phyloP scores from a whole-genome alignment of 805 yeast genomes.

The Kuraishia hungarica region DNA sequence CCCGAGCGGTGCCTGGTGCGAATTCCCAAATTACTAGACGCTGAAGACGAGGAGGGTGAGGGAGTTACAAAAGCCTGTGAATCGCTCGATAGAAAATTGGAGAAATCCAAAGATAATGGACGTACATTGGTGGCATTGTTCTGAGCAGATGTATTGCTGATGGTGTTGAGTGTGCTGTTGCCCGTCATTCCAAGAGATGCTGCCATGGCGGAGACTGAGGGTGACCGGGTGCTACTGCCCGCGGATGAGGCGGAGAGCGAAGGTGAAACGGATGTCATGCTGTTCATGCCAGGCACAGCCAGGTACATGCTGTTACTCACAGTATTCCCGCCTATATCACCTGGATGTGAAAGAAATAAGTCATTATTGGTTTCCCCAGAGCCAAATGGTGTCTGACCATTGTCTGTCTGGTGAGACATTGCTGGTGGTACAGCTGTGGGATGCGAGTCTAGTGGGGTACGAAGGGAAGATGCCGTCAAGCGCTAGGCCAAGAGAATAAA shows the following conservation, averaged over 20 bases:
- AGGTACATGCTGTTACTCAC: not conserved
- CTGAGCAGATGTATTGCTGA: not conserved
- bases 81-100: slow-evolving; percentile 1
- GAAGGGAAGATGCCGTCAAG: not conserved
- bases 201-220: not conserved
- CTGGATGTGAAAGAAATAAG: not conserved
- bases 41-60: not conserved
- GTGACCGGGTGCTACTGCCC: not conserved
- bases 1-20: slow-evolving; percentile 68
- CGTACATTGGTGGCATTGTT: not conserved
- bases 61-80: not conserved
- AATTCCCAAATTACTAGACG: slow-evolving; percentile 22
- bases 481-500: not conserved
- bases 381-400: not conserved
- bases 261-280: not conserved
- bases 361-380: not conserved
- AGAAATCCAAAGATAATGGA: not conserved
- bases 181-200: not conserved
- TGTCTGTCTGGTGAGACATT: not conserved
- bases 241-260: not conserved
- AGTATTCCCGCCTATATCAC: not conserved
- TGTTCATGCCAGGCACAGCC: not conserved
- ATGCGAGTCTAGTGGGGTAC: no score
- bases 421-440: no score
- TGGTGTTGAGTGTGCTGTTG: not conserved